Conservation (phyloP, 768 basidiomycete species). For the Rhizopogon salebrosus region DNA sequence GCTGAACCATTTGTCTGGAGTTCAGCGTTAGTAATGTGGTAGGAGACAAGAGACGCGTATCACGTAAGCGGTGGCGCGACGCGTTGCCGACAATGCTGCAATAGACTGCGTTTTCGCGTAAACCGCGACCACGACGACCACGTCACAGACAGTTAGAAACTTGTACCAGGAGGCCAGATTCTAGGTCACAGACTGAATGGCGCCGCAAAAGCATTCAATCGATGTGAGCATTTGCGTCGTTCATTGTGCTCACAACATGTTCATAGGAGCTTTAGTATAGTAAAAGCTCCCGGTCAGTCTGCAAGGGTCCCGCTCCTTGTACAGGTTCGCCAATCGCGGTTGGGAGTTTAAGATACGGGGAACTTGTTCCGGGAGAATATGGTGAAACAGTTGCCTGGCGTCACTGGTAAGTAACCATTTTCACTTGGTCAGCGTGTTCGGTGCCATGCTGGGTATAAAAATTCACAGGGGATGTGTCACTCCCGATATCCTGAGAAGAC, state of each 20-base stretch:
- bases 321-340: conserved; percentile 45
- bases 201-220: conserved; percentile 24
- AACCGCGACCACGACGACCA: no score
- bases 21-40: not conserved
- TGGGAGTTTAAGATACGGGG: conserved; percentile 65
- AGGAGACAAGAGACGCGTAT: conserved; percentile 2
- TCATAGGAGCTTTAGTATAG: conserved; percentile 49
- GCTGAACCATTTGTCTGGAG: conserved; percentile 15
- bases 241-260: not conserved
- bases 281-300: conserved; percentile 64
- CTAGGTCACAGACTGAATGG: not conserved
- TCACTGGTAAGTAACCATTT: conserved; percentile 54
- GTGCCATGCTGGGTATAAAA: not conserved
- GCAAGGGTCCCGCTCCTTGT: conserved; percentile 61
- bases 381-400: conserved; percentile 71
- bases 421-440: not conserved
- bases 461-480: conserved; percentile 66
- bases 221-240: conserved; percentile 18
- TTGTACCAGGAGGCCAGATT: not conserved
- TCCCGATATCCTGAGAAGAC: conserved; percentile 43
- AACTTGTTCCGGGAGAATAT: conserved; percentile 35
- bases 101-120: not conserved
- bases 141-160: not conserved
- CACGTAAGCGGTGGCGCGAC: conserved; percentile 16
- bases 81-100: conserved; percentile 18